A percentile compares a stretch with the other conserved stretches of the same genome.
Evolutionary conservation across 179 eudicot species (phyloP).

Genomic region (Carnegiea gigantea): DNA sequence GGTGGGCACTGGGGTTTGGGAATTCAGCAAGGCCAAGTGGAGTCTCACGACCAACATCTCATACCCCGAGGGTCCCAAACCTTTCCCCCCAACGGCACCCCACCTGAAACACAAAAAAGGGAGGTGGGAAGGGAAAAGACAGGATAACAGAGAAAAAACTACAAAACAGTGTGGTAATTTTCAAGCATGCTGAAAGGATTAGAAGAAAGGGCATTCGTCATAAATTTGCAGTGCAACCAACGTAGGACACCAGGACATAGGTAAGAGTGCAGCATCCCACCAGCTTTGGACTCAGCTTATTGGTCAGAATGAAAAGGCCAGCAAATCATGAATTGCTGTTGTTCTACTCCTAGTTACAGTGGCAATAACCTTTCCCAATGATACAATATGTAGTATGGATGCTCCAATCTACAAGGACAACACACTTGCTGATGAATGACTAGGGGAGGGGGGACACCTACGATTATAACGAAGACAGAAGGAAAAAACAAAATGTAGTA

Average conservation of each 20-base stretch:
- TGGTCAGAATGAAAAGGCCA: background rate
- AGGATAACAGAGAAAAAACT: background rate
- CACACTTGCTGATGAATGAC: no score
- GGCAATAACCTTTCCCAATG: background rate
- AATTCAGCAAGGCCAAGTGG: no score
- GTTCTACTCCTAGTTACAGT: no score
- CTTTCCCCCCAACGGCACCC: no score
- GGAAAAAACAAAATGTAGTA: background rate
- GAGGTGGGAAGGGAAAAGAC: background rate
- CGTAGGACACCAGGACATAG: no score
- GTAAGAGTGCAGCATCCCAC: background rate
- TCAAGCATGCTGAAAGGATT: background rate
- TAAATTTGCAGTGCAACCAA: background rate
- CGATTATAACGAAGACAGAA: background rate
- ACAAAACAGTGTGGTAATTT: background rate
- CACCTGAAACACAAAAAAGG: background rate
- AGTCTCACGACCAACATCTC: no score
- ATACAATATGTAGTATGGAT: background rate
- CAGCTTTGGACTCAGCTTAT: background rate
- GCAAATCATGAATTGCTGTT: no score
- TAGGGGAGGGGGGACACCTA: no score
- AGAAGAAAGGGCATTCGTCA: background rate
- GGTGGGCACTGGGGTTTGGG: background rate
- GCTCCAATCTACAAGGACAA: background rate
- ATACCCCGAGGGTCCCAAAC: no score